A percentile compares a stretch with the other conserved stretches of the same genome.
Conservation (phyloP, 306 rosid species). For the Quercus bicolor region DNA sequence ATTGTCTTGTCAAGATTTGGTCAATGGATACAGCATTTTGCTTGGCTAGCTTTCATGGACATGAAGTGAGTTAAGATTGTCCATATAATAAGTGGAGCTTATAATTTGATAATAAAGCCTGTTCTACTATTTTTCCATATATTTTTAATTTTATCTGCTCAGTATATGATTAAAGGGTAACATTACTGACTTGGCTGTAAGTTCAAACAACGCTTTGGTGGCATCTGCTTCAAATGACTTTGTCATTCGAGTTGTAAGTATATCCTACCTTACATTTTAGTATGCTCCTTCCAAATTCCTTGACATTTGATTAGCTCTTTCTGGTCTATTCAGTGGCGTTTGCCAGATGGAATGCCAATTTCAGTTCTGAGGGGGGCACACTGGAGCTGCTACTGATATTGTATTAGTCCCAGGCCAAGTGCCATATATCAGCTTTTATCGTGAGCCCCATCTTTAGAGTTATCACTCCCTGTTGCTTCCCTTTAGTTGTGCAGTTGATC, state of each 20-base stretch:
- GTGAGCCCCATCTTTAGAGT: constrained; percentile 48
- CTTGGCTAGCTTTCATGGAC: constrained; percentile 87
- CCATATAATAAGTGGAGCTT: constrained; percentile 22
- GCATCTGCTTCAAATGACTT: constrained; percentile 92
- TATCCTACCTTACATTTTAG: constrained; percentile 7
- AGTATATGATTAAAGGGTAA: constrained; percentile 56
- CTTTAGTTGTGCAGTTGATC: constrained; percentile 5
- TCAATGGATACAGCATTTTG: constrained; percentile 92
- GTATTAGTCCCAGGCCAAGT: constrained; percentile 72
- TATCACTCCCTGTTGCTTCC: constrained; percentile 18
- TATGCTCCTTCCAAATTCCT: constrained; percentile 9
- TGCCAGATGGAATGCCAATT: constrained; percentile 82
- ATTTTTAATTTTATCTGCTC: constrained; percentile 20
- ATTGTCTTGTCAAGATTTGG: constrained; percentile 92
- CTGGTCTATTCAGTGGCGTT: constrained; percentile 62
- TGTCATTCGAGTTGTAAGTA: constrained; percentile 77
- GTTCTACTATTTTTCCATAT: neutral
- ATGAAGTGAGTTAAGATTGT: constrained; percentile 60
- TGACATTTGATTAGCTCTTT: constrained; percentile 22
- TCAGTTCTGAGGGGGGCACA: constrained; percentile 83
- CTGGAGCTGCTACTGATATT: constrained; percentile 75
- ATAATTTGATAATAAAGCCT: neutral
- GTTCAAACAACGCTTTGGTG: constrained; percentile 74
- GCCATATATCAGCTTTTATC: constrained; percentile 65
- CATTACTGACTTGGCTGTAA: constrained; percentile 74